Conservation (phyloP, 2,329 filamentous ascomycete species). For the Canariomyces notabilis region DNA sequence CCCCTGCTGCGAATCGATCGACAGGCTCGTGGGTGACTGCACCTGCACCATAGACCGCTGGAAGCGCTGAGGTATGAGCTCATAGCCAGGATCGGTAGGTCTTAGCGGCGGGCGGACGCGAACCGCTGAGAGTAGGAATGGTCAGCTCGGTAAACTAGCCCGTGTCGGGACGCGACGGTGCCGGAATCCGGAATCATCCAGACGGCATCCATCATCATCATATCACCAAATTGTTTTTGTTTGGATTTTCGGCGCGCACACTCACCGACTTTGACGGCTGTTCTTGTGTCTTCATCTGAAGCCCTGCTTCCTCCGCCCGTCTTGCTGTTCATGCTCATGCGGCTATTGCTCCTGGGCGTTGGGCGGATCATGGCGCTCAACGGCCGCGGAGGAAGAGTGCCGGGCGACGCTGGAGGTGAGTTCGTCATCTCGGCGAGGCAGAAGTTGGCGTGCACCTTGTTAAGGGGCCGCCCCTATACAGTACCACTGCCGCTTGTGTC, state of each 20-base stretch:
- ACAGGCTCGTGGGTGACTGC: constrained; percentile 75
- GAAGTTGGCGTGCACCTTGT: constrained; percentile 15
- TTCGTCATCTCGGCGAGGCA: constrained; percentile 19
- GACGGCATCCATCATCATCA: too few relatives aligned
- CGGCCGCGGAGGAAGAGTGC: constrained; percentile 58
- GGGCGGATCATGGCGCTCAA: constrained; percentile 76
- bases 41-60: constrained; percentile 89
- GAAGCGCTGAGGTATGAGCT: constrained; percentile 92
- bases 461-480: too few relatives aligned
- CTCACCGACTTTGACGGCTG: constrained; percentile 93
- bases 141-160: too few relatives aligned
- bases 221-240: too few relatives aligned
- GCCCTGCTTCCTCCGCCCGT: constrained; percentile 70
- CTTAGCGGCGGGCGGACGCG: constrained; percentile 85
- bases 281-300: constrained; percentile 85
- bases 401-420: constrained; percentile 65
- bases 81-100: constrained; percentile 81
- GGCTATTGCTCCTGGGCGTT: constrained; percentile 69
- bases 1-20: constrained; percentile 86
- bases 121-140: constrained; percentile 71
- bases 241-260: too few relatives aligned
- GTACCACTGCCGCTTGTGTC: too few relatives aligned
- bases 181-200: too few relatives aligned
- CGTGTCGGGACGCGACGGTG: too few relatives aligned
- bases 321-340: constrained; percentile 79